A percentile compares a stretch with the other conserved stretches of the same genome.
Evolutionary conservation across 768 basidiomycete genomes (phyloP).

Genomic region (Boletus subcaerulescens): DNA sequence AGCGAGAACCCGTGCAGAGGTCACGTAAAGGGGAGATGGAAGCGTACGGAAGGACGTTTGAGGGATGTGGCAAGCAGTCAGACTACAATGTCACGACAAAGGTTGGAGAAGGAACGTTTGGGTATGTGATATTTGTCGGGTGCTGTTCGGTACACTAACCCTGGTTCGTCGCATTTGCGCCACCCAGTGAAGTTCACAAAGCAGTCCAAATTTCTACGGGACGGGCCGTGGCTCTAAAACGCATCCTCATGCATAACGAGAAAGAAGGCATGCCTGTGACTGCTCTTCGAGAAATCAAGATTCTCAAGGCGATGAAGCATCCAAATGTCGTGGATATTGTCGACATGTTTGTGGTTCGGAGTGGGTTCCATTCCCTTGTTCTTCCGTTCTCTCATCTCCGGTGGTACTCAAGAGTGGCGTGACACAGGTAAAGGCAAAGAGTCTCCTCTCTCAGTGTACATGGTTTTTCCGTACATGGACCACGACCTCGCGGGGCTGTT

Average conservation of each 20-base stretch:
- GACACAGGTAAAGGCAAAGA: conserved; percentile 52
- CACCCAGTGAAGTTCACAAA: conserved; percentile 82
- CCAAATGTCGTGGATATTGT: conserved; percentile 81
- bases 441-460: conserved; percentile 79
- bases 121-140: conserved; percentile 49
- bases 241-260: conserved; percentile 95
- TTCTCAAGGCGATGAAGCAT: conserved; percentile 86
- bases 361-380: conserved; percentile 39
- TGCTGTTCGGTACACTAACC: conserved; percentile 6
- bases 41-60: conserved; percentile 65
- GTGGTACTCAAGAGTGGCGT: conserved; percentile 1
- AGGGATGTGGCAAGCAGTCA: conserved; percentile 64
- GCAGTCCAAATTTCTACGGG: conserved; percentile 65
- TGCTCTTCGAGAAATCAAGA: conserved; percentile 94
- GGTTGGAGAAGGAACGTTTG: conserved; percentile 96
- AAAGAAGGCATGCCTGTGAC: conserved; percentile 98
- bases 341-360: conserved; percentile 89
- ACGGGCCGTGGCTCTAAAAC: conserved; percentile 79
- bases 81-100: conserved; percentile 85
- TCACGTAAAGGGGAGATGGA: conserved; percentile 61
- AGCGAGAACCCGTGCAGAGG: conserved; percentile 46
- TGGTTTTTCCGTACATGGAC: conserved; percentile 99
- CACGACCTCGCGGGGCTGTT: conserved; percentile 95
- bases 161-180: neutral
- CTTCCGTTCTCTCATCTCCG: neutral